Evolutionary conservation across 2,329 filamentous ascomycete species (phyloP).

Genomic region (Ophiostoma quercus): DNA sequence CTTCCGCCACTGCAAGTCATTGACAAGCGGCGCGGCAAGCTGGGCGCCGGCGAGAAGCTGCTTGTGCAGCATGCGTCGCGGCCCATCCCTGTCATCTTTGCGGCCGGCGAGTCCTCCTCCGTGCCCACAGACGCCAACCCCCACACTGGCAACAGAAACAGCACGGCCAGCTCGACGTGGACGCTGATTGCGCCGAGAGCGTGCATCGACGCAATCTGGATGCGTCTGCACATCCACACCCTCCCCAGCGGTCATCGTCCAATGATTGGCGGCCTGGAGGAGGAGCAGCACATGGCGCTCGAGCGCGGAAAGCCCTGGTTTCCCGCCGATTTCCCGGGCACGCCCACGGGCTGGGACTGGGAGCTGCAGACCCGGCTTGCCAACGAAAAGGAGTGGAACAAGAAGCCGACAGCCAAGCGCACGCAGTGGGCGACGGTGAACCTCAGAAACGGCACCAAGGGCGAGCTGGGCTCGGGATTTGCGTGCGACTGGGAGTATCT

Average conservation of each 20-base stretch:
- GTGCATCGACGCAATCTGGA: slow-evolving; percentile 81
- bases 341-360: slow-evolving; percentile 72
- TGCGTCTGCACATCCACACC: slow-evolving; percentile 75
- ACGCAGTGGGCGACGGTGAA: slow-evolving; percentile 68
- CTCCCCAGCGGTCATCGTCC: slow-evolving; percentile 63
- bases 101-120: slow-evolving; percentile 35
- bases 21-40: slow-evolving; percentile 64
- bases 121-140: slow-evolving; percentile 3
- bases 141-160: slow-evolving; percentile 43
- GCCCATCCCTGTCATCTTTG: slow-evolving; percentile 68
- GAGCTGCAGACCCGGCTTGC: slow-evolving; percentile 60
- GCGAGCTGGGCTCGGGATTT: slow-evolving; percentile 78
- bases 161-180: slow-evolving; percentile 48
- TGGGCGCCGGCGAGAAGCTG: slow-evolving; percentile 55
- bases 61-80: slow-evolving; percentile 54
- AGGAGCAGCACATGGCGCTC: slow-evolving; percentile 74
- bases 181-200: slow-evolving; percentile 85
- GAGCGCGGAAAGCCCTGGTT: slow-evolving; percentile 77
- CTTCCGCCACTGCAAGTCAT: slow-evolving; percentile 73
- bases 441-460: slow-evolving; percentile 65
- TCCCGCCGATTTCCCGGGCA: slow-evolving; percentile 77
- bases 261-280: slow-evolving; percentile 73
- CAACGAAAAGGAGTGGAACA: slow-evolving; percentile 62
- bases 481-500: slow-evolving; percentile 76
- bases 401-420: slow-evolving; percentile 75